phyloP scores from a whole-genome alignment of 192 early-diverging fungal genomes.

The Coemansia sp. region DNA sequence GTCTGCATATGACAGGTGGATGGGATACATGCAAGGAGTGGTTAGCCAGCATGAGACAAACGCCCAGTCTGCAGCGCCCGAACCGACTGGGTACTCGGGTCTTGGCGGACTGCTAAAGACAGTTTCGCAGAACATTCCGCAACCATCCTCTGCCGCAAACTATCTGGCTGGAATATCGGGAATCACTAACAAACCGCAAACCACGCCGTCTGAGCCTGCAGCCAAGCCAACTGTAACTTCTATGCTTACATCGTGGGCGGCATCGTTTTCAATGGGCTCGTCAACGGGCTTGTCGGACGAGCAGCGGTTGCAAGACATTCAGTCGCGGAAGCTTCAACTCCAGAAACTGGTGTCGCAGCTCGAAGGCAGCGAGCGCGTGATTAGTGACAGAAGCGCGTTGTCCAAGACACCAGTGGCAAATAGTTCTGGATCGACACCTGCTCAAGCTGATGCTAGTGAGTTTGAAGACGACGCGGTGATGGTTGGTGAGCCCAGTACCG shows the following conservation, averaged over 20 bases:
- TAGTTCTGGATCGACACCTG: neutral
- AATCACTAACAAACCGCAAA: conserved; percentile 3
- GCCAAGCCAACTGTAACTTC: conserved; percentile 18
- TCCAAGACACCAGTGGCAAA: neutral
- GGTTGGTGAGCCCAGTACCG: conserved; percentile 25
- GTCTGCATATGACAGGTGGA: conserved; percentile 48
- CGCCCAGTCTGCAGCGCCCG: neutral
- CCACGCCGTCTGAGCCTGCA: neutral
- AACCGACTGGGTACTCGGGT: conserved; percentile 5
- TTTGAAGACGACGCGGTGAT: conserved; percentile 54
- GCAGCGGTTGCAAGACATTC: conserved; percentile 42
- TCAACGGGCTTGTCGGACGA: conserved; percentile 24
- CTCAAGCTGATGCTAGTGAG: conserved; percentile 26
- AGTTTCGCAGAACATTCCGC: conserved; percentile 37
- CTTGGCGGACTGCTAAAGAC: conserved; percentile 31
- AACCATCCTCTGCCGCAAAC: conserved; percentile 29
- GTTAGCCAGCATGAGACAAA: conserved; percentile 22
- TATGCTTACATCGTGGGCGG: conserved; percentile 39
- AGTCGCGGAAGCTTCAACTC: conserved; percentile 38
- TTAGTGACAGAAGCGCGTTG: conserved; percentile 10
- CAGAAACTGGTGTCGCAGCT: conserved; percentile 50
- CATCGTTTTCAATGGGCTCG: conserved; percentile 24
- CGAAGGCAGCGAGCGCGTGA: conserved; percentile 38
- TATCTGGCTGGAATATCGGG: conserved; percentile 31
- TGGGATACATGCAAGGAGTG: conserved; percentile 44